A percentile compares a stretch with the other conserved stretches of the same genome.
Conservation (phyloP, 306 rosid species). For the Cucumis melo region DNA sequence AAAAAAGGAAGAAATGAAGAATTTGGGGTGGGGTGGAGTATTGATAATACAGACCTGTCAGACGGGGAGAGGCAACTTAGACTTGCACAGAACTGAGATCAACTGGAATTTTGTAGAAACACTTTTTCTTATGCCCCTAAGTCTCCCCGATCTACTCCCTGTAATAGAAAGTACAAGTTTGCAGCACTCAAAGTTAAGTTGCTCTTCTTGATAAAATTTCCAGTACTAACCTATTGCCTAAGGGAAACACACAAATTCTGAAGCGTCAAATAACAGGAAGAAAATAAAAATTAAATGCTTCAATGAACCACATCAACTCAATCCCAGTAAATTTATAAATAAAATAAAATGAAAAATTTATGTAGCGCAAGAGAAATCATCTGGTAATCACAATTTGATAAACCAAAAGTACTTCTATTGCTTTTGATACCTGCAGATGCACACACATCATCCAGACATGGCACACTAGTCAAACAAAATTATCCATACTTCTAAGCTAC, state of each 20-base stretch:
- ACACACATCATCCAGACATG: neutral
- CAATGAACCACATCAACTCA: neutral
- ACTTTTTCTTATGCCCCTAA: neutral
- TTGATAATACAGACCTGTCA: neutral
- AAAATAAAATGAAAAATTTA: neutral
- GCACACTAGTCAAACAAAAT: neutral
- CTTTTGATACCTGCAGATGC: neutral
- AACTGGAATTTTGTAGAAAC: neutral
- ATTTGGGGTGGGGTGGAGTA: neutral
- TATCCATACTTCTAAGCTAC: neutral
- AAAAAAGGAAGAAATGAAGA: neutral
- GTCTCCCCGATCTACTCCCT: neutral
- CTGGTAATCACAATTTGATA: neutral
- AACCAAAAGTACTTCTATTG: neutral
- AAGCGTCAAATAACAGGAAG: neutral
- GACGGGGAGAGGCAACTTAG: neutral
- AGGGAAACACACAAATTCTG: neutral
- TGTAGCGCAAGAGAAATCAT: neutral
- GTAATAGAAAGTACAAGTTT: neutral
- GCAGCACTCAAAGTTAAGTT: neutral
- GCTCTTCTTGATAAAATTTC: neutral
- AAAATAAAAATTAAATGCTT: neutral
- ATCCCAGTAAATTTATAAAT: neutral
- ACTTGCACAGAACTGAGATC: neutral
- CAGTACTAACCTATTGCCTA: neutral